A percentile compares a stretch with the other conserved stretches of the same genome.
Conservation (phyloP, 495 filamentous ascomycete species). For the Cryomyces minteri region DNA sequence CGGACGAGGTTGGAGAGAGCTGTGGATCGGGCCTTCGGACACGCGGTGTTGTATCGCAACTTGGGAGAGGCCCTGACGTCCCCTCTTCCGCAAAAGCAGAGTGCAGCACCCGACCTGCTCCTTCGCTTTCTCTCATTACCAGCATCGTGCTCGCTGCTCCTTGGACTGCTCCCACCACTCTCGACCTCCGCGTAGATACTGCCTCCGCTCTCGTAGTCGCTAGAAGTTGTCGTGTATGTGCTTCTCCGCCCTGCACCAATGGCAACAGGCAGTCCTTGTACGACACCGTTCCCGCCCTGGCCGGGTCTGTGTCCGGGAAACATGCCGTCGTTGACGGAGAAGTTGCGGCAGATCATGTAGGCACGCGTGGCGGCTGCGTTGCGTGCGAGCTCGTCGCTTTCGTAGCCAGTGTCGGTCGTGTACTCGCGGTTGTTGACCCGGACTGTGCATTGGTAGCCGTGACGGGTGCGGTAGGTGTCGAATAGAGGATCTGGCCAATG, state of each 20-base stretch:
- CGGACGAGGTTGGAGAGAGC: no score
- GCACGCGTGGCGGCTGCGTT: conserved; percentile 94
- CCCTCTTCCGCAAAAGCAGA: conserved; percentile 14
- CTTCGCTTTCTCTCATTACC: conserved; percentile 12
- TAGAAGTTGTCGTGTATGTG: conserved; percentile 13
- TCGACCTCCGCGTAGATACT: conserved; percentile 13
- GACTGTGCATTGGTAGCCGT: conserved; percentile 77
- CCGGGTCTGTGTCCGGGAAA: conserved; percentile 46
- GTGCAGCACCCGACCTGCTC: conserved; percentile 9
- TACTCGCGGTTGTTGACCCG: conserved; percentile 95
- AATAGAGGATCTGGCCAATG: conserved; percentile 89
- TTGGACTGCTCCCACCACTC: conserved; percentile 40
- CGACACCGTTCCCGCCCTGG: conserved; percentile 53
- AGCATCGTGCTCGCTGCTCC: conserved; percentile 25
- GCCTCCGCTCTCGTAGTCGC: conserved; percentile 28
- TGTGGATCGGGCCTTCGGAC: no score
- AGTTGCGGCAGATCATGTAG: conserved; percentile 96
- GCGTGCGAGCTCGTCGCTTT: conserved; percentile 62
- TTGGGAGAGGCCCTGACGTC: conserved; percentile 7
- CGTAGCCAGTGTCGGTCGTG: conserved; percentile 72
- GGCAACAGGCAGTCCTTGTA: conserved; percentile 71
- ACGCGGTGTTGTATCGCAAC: no score
- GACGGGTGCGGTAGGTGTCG: conserved; percentile 51
- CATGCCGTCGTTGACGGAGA: conserved; percentile 96
- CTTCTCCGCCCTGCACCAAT: conserved; percentile 42